Base-by-base conservation (phyloP, 441 rosid species). In the Erodium texanum region DNA sequence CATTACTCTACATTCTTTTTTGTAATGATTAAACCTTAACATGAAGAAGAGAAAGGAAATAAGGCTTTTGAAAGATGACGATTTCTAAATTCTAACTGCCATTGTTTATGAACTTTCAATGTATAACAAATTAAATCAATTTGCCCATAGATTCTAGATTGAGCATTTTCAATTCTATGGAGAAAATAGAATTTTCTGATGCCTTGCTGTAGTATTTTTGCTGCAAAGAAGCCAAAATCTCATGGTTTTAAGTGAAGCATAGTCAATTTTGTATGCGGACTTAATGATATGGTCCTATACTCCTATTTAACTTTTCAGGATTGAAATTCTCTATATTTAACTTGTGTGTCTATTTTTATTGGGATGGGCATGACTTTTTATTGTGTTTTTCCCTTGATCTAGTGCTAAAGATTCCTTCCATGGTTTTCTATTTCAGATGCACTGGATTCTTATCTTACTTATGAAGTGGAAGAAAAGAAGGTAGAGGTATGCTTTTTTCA, bases 391-490 rank as follows among this genome's bases (percentile, higher is more conserved):
- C 9, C 27, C 11, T 58, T 20, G 62, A 22, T 8, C 24, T 58
- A 58, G 24, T 58, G 3, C 15, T 58, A 58, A 58, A 58, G 27
- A 58, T 58, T 19, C 27, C 62, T 58, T 58, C 15, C 10, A 8
- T 58, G 24, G 11, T 58, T 58, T 19, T 58, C 62, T 34, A 1
- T 58, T 58, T 58, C 62, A 58, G 62, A 58, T 58, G 24, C 62
- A 58, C 62, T 58, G 62, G 62, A 22, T 58, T 58, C 62, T 58
- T 58, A 58, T 58, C 62, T 58, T 58, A 58, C 62, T 10, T 58
- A 20, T 58, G 62, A 58, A 58, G 27, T 12, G 22, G 62, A 58
- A 58, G 62, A 58, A 58, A 20, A 22, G 5, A 58, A 58, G 62
- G 24, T 58, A 58, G 62, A 58, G 62, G 62, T 58, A 58, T 58